Conservation (phyloP, 2,329 filamentous ascomycete species). For the Blastomyces parvus region DNA sequence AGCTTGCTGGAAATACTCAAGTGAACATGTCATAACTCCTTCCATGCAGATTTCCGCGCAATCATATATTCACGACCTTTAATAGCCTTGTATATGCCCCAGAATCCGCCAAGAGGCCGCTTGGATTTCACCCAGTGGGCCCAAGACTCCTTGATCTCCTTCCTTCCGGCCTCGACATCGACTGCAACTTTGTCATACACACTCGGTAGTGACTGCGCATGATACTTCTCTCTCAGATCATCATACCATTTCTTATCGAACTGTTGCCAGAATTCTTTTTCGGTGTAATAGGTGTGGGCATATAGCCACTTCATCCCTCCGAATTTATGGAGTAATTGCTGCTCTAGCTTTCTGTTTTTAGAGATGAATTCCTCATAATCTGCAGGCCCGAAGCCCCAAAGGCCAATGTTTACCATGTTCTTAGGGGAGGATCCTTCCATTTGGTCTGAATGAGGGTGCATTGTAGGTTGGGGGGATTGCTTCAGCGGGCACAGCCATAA, state of each 20-base stretch:
- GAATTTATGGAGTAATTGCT: constrained; percentile 50
- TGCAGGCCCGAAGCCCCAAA: constrained; percentile 68
- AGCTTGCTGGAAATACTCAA: not conserved
- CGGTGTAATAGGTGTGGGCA: constrained; percentile 73
- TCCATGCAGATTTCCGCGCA: constrained; percentile 8
- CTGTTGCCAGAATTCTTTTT: constrained; percentile 41
- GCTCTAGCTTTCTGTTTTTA: constrained; percentile 63
- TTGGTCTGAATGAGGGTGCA: constrained; percentile 1
- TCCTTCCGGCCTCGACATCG: constrained; percentile 7
- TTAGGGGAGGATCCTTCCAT: not conserved
- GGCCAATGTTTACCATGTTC: constrained; percentile 44
- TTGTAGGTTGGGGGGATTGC: constrained; percentile 7
- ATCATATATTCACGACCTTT: constrained; percentile 8
- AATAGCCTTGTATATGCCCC: constrained; percentile 7
- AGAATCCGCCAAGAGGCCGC: constrained; percentile 7
- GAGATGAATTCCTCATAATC: constrained; percentile 50
- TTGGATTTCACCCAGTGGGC: constrained; percentile 3
- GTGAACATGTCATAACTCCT: not conserved
- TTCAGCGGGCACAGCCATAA: constrained; percentile 51
- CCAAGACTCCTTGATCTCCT: constrained; percentile 6
- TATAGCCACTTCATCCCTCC: constrained; percentile 79
- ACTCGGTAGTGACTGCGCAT: constrained; percentile 27
- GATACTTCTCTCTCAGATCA: constrained; percentile 30
- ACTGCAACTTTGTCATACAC: constrained; percentile 30
- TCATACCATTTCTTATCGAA: constrained; percentile 34